Evolutionary conservation across 768 basidiomycete species (phyloP).

Genomic region (Lactarius quietus): DNA sequence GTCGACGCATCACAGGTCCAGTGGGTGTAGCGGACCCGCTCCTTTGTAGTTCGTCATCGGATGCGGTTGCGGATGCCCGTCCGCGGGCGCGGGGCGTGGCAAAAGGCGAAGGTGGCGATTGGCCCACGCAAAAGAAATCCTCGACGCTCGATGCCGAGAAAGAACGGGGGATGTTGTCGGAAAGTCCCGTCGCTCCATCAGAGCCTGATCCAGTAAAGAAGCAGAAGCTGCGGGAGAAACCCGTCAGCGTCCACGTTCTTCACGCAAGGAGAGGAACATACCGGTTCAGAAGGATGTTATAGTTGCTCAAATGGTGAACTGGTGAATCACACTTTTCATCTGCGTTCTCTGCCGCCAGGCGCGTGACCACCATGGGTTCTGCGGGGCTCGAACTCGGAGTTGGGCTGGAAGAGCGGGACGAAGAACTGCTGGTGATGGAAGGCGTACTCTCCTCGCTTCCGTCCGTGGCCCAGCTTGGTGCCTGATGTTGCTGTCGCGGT

Average conservation of each 20-base stretch:
- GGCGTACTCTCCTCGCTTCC: slow-evolving; percentile 23
- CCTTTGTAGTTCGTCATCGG: slow-evolving; percentile 22
- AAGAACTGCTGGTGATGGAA: slow-evolving; percentile 22
- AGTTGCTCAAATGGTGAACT: slow-evolving; percentile 33
- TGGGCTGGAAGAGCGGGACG: slow-evolving; percentile 20
- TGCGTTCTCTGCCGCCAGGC: background rate
- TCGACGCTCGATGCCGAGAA: slow-evolving; percentile 55
- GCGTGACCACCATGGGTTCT: background rate
- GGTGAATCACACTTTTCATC: slow-evolving; percentile 12
- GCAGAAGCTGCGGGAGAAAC: slow-evolving; percentile 54
- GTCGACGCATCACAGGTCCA: slow-evolving; percentile 3
- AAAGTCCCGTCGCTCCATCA: slow-evolving; percentile 21
- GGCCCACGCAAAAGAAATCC: slow-evolving; percentile 38
- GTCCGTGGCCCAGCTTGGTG: slow-evolving; percentile 3
- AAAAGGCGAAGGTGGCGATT: slow-evolving; percentile 21
- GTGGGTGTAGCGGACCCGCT: slow-evolving; percentile 24
- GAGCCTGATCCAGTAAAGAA: slow-evolving; percentile 64
- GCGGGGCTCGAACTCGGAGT: slow-evolving; percentile 17
- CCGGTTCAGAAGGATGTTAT: slow-evolving; percentile 63
- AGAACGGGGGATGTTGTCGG: slow-evolving; percentile 38
- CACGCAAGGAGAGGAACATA: slow-evolving; percentile 34
- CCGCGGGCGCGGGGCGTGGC: slow-evolving; percentile 20
- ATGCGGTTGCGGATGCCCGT: slow-evolving; percentile 5
- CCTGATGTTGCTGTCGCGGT: background rate
- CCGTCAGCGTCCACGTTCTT: slow-evolving; percentile 16